Evolutionary conservation across 768 basidiomycete species (phyloP).

Genomic region (Atractiella rhizophila): DNA sequence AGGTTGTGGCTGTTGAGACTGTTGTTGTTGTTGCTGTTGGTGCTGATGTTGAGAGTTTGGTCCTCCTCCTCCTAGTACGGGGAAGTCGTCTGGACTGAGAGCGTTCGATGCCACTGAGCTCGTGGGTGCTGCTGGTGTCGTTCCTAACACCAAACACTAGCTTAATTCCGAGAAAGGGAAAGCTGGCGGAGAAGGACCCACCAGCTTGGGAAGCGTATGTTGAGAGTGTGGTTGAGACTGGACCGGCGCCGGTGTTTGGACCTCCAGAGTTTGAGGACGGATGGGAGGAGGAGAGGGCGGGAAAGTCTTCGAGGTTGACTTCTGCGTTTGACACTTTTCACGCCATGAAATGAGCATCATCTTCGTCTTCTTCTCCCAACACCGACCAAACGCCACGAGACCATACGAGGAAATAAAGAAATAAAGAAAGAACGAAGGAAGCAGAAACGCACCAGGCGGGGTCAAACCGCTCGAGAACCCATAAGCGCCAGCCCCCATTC

Average conservation of each 20-base stretch:
- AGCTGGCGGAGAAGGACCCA: constrained; percentile 8
- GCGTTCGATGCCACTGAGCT: constrained; percentile 35
- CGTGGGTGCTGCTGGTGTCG: constrained; percentile 22
- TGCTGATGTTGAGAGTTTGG: constrained; percentile 1
- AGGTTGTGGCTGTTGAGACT: not conserved
- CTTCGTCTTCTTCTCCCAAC: too few relatives aligned
- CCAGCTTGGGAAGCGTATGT: constrained; percentile 10
- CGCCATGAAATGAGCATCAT: too few relatives aligned
- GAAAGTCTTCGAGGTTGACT: constrained; percentile 61
- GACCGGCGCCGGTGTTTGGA: too few relatives aligned
- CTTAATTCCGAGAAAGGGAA: constrained; percentile 20
- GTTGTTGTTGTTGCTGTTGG: constrained; percentile 2
- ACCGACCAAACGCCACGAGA: too few relatives aligned
- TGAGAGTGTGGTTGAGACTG: constrained; percentile 4
- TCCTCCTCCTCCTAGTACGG: constrained; percentile 8
- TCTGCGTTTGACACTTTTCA: not conserved
- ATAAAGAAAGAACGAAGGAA: too few relatives aligned
- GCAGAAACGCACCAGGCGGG: too few relatives aligned
- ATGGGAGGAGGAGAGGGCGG: constrained; percentile 44
- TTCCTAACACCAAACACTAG: too few relatives aligned
- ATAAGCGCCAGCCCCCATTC: too few relatives aligned
- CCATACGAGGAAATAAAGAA: too few relatives aligned
- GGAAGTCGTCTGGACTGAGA: constrained; percentile 19
- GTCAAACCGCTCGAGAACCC: too few relatives aligned
- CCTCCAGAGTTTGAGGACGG: constrained; percentile 17